Conservation (phyloP, 768 basidiomycete genomes). For the Boletellus sp. region DNA sequence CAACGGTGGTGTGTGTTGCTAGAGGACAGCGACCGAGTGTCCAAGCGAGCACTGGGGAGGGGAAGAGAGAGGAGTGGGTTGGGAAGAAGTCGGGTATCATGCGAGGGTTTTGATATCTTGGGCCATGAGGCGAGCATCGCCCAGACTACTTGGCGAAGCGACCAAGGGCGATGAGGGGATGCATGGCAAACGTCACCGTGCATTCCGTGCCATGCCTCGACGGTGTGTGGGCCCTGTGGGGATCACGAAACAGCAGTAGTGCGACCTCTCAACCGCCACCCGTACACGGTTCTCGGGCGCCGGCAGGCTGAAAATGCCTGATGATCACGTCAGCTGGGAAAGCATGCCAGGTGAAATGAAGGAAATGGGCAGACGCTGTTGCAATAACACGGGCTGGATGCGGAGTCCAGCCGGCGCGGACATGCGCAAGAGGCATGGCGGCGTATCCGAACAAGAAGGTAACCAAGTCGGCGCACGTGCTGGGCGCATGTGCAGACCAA, state of each 20-base stretch:
- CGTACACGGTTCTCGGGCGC: conserved; percentile 25
- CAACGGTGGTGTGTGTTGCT: no score
- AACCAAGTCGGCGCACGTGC: conserved; percentile 13
- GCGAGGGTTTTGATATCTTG: conserved; percentile 29
- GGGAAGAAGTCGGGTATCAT: conserved; percentile 1
- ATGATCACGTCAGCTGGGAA: conserved; percentile 23
- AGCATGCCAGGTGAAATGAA: conserved; percentile 20
- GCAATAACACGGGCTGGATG: conserved; percentile 13
- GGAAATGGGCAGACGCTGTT: conserved; percentile 18
- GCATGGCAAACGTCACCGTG: conserved; percentile 20
- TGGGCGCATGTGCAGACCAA: no score
- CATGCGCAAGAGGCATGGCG: conserved; percentile 27
- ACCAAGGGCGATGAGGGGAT: conserved; percentile 25
- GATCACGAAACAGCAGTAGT: conserved; percentile 16
- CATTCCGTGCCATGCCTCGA: conserved; percentile 30
- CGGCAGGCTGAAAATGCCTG: conserved; percentile 19
- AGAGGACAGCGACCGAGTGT: background rate
- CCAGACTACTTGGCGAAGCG: conserved; percentile 25
- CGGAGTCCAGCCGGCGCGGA: conserved; percentile 18
- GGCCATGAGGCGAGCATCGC: conserved; percentile 29
- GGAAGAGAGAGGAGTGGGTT: conserved; percentile 8
- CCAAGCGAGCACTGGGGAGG: conserved; percentile 1
- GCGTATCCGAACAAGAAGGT: conserved; percentile 4
- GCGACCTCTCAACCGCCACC: conserved; percentile 18
- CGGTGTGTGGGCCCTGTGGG: conserved; percentile 15